Base-by-base conservation (phyloP, 305 asterid species). In the Fraxinus angustifolia region DNA sequence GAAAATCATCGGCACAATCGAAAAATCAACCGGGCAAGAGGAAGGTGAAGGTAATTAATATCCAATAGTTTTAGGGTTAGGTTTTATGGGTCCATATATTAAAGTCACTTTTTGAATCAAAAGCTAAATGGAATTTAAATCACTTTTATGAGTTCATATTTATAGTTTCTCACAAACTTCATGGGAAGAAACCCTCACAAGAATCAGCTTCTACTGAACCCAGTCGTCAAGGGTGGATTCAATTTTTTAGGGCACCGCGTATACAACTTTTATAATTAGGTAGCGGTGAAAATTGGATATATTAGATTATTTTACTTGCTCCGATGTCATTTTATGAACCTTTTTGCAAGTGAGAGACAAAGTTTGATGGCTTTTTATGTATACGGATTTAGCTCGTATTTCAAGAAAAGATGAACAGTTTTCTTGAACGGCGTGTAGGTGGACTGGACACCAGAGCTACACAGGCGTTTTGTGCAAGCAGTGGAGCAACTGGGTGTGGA, bases 361-460 rank as follows among this genome's bases (percentile, higher is more conserved):
- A 48, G 58, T 3, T 48, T 48, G 3, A 16, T 48, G 58, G 19
- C 1, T 16, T 48, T 56, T n/a, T 53, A 17, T 17, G 10, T 40
- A 40, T 40, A 40, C 14, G 14, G 11, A 40, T 40, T 40, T 40
- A 40, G 14, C 48, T 8, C 12, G 48, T 40, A 8, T 45, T 45
- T 12, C 17, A 58, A 83, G 53, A 75, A 78, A 79, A 84, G 79
- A 84, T 80, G 38, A 76, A 76, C 19, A 21, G 23, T 31, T 45
- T 65, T 82, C 42, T 86, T 79, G 87, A 80, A 78, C 0, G 84
- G 80, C 80, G 85, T 90, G 89, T 75, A 94, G 98, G 98, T 94
- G 88, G 98, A 93, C 85, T 94, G 98, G 98, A 94, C 98, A 21
- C 96, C 98, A 53, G 98, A 94, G 78, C 92, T 94, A 40, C 98